Base-by-base conservation (phyloP, 1,284 basidiomycete species). In the Volvariella surrecta region DNA sequence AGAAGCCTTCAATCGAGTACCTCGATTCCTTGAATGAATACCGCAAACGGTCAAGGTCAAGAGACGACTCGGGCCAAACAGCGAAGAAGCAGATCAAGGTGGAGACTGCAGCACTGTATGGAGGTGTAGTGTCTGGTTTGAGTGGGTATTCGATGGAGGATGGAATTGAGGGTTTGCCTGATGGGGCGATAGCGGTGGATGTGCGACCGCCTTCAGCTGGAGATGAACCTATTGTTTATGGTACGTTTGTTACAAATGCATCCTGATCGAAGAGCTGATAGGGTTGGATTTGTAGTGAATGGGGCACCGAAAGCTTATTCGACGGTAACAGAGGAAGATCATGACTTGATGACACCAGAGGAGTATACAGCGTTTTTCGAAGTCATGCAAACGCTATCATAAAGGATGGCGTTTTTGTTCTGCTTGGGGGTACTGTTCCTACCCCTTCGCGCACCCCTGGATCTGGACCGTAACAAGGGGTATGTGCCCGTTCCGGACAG, bases 341-440 rank as follows among this genome's bases (percentile, higher is more conserved):
- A 89, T 52, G 85, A 88, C 41, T 57, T 80, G 54, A 89, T 89
- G 86, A 86, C 84, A 8, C 79, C 84, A 6, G 87, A 89, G 43
- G 86, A 89, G 59, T 89, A 89, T 55, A 78, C 77, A n/a, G 73
- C 76, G 19, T 89, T 77, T 63, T 88, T 81, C 55, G 77, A 84
- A 52, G 66, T 85, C 41, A 62, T 77, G 52, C 71, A 73, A 35
- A n/a, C 34, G 6, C 34, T 6, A 15, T 35, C 34, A 19, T 35
- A 35, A 15, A 6, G 34, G n/a, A 31, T 31, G 30, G n/a, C n/a
- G n/a, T n/a, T n/a, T n/a, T n/a, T n/a, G n/a, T n/a, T n/a, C n/a
- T n/a, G n/a, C n/a, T n/a, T n/a, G n/a, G n/a, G n/a, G n/a, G n/a
- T n/a, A n/a, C n/a, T n/a, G n/a, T n/a, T n/a, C n/a, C n/a, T n/a